Conservation (phyloP, 208 protist genomes). For the Leishmania guyanensis region DNA sequence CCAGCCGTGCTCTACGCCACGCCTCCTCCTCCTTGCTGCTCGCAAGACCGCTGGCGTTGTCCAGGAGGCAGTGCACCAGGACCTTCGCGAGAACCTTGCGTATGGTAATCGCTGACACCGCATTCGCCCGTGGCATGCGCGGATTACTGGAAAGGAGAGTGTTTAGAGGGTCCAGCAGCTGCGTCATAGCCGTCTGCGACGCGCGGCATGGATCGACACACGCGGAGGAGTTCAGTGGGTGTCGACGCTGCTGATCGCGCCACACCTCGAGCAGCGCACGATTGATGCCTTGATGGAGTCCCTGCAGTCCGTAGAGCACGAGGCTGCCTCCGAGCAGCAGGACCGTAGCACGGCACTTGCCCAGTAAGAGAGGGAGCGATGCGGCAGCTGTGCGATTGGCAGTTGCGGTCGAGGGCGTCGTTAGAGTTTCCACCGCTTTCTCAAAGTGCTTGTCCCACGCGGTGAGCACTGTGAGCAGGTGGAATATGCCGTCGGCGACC, state of each 20-base stretch:
- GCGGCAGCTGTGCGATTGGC: not conserved
- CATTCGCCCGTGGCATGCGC: slow-evolving; percentile 21
- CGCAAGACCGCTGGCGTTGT: slow-evolving; percentile 43
- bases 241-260: not conserved
- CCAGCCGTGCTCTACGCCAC: slow-evolving; percentile 39
- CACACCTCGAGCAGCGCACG: slow-evolving; percentile 13
- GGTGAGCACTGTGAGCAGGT: slow-evolving; percentile 56
- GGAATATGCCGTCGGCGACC: slow-evolving; percentile 47
- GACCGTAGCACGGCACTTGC: slow-evolving; percentile 32
- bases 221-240: not conserved
- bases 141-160: slow-evolving; percentile 37
- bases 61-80: slow-evolving; percentile 59
- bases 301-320: slow-evolving; percentile 57
- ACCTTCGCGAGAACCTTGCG: slow-evolving; percentile 54
- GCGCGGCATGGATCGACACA: not conserved
- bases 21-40: slow-evolving; percentile 27
- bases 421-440: not conserved
- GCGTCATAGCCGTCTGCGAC: slow-evolving; percentile 19
- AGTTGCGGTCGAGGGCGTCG: slow-evolving; percentile 3
- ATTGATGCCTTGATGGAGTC: slow-evolving; percentile 11
- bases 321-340: slow-evolving; percentile 71
- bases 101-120: slow-evolving; percentile 31
- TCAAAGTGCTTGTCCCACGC: slow-evolving; percentile 35
- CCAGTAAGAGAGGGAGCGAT: slow-evolving; percentile 9
- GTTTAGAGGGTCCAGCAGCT: slow-evolving; percentile 41